Base-by-base conservation (phyloP, 2,329 filamentous ascomycete genomes). In the Botrytis paeoniae region DNA sequence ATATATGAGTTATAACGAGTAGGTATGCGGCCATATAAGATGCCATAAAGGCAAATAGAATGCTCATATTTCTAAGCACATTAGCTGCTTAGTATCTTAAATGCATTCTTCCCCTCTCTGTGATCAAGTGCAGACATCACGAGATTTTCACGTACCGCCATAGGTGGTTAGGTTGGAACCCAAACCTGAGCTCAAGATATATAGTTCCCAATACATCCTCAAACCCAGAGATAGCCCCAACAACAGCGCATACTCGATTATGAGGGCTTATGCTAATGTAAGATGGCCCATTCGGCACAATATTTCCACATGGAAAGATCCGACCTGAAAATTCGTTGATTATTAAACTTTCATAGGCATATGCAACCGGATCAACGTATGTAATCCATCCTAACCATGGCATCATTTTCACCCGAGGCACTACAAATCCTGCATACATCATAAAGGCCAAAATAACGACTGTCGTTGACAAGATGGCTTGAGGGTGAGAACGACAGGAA, bases 341-440 rank as follows among this genome's bases (percentile, higher is more conserved):
- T 86, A 95, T 92, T 32, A 97, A 85, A 0, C 89, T 84, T 81
- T 97, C 93, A 79, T 97, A 97, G 0, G 89, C 89, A 76, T 97
- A 97, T 1, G 89, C 89, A 18, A 97, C 86, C 3, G 80, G 80
- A 59, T 81, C 75, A 5, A 80, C 22, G 29, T 93, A 95, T 80
- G 92, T 92, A 75, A 97, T 89, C 94, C 94, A 97, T 74, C 90
- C 87, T 78, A 92, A 92, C 93, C 93, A 97, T 1, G 85, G 88
- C 10, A 92, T 86, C 92, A 97, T 96, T 81, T 76, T 88, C 18
- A 77, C 78, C 0, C 80, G 80, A 2, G 84, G 83, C 18, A 85
- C 82, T 1, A 81, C 81, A 75, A 85, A 85, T 2, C 84, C 84
- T 39, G 80, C 79, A 72, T 78, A 81, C 41, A 80, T 79, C 22